These are phyloP conservation scores for Hypholoma fasciculare DNA, from an alignment of 768 basidiomycete genomes.

Conservation along the genomic window DNA sequence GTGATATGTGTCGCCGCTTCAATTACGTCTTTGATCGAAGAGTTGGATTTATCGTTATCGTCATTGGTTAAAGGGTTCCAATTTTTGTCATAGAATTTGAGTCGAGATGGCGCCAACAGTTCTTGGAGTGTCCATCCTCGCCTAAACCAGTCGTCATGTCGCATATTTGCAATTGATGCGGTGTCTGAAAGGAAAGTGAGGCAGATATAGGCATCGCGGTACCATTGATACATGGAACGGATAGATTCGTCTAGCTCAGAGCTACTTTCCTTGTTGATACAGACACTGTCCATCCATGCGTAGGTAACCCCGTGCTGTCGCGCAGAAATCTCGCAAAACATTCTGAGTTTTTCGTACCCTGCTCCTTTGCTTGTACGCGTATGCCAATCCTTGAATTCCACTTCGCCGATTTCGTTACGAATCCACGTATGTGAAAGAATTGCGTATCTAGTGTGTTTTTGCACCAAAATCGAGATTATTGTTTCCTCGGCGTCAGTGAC, in stretches of 20 bases:
- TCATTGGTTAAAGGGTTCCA: not conserved
- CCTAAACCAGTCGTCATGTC: conserved; percentile 5
- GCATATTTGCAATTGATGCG: not conserved
- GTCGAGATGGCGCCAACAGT: conserved; percentile 1
- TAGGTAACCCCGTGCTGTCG: not conserved
- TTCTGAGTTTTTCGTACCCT: not conserved
- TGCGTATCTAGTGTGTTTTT: conserved; percentile 1
- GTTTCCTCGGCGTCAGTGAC: not conserved
- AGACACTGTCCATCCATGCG: conserved; percentile 7
- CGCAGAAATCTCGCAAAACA: conserved; percentile 3
- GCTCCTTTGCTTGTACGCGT: not conserved
- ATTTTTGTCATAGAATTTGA: conserved; percentile 5
- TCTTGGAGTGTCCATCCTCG: conserved; percentile 11
- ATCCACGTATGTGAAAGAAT: conserved; percentile 5
- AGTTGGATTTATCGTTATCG: not conserved
- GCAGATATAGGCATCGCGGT: conserved; percentile 3
- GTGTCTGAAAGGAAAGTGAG: conserved; percentile 1
- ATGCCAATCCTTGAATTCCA: conserved; percentile 4
- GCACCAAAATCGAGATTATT: not conserved
- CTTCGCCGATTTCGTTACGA: conserved; percentile 3
- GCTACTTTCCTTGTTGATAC: conserved; percentile 11
- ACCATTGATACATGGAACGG: conserved; percentile 11
- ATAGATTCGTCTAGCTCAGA: conserved; percentile 11
- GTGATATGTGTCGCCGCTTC: conserved; percentile 5
- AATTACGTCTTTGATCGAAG: not conserved